A percentile compares a stretch with the other conserved stretches of the same genome.
These are phyloP conservation scores for Sungouiozyma intestinalis DNA, from an alignment of 805 yeast genomes.

Conservation along the genomic window DNA sequence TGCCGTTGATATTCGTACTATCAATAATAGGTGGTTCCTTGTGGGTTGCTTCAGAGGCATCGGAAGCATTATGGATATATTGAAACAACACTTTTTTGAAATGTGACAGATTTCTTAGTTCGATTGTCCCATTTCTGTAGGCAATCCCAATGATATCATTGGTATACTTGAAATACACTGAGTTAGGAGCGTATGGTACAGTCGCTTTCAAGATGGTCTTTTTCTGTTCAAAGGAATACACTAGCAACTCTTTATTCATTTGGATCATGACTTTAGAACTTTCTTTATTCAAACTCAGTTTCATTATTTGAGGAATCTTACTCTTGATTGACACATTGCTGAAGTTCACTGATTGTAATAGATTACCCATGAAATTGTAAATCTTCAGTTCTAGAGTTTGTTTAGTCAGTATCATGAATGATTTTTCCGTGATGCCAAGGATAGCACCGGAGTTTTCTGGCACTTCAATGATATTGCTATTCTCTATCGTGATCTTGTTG, in stretches of 20 bases:
- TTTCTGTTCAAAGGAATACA: slow-evolving; percentile 27
- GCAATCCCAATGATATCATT: slow-evolving; percentile 11
- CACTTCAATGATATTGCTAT: slow-evolving; percentile 5
- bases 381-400: slow-evolving; percentile 18
- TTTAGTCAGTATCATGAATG: slow-evolving; percentile 17
- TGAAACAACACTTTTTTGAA: slow-evolving; percentile 9
- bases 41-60: background rate
- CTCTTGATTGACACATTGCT: slow-evolving; percentile 7
- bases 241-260: slow-evolving; percentile 10
- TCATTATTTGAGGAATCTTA: slow-evolving; percentile 3
- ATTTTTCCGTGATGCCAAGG: slow-evolving; percentile 27
- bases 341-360: slow-evolving; percentile 18
- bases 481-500: slow-evolving; percentile 6
- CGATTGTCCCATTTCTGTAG: slow-evolving; percentile 16
- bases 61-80: slow-evolving; percentile 8
- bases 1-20: slow-evolving; percentile 5
- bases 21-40: slow-evolving; percentile 3
- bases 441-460: slow-evolving; percentile 9
- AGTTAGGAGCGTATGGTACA: slow-evolving; percentile 5
- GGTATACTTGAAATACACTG: slow-evolving; percentile 9
- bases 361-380: slow-evolving; percentile 21
- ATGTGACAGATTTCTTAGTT: slow-evolving; percentile 16
- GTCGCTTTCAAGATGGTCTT: slow-evolving; percentile 13
- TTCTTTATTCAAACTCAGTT: slow-evolving; percentile 19
- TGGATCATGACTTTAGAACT: slow-evolving; percentile 24